A percentile compares a stretch with the other conserved stretches of the same genome.
phyloP scores from a whole-genome alignment of 208 protist genomes.

The Acanthamoeba divionensis region DNA sequence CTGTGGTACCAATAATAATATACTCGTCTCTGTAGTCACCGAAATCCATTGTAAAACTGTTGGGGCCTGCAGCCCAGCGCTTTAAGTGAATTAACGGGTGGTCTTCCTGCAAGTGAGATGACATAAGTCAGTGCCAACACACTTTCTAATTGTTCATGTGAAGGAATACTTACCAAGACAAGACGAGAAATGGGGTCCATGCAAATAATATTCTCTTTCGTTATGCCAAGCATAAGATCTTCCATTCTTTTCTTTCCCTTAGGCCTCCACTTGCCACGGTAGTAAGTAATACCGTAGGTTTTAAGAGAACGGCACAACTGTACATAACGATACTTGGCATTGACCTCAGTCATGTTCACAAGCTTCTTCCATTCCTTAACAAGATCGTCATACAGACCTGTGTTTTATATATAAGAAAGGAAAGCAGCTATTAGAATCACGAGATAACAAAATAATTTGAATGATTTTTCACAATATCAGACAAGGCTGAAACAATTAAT shows the following conservation, averaged over 20 bases:
- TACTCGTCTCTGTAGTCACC: conserved; percentile 78
- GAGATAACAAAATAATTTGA: neutral
- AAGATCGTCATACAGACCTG: conserved; percentile 68
- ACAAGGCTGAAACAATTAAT: neutral
- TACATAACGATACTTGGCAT: conserved; percentile 83
- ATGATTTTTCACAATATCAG: too few relatives aligned
- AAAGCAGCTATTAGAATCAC: neutral
- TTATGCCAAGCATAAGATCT: conserved; percentile 40
- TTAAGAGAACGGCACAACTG: conserved; percentile 81
- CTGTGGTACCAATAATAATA: conserved; percentile 62
- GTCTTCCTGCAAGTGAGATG: conserved; percentile 55
- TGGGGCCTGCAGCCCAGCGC: conserved; percentile 75
- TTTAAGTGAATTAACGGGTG: conserved; percentile 76
- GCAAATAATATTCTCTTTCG: conserved; percentile 50
- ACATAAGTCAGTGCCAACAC: neutral
- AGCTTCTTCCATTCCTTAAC: conserved; percentile 76
- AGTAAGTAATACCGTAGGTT: conserved; percentile 83
- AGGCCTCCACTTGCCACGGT: conserved; percentile 65
- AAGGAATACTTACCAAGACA: neutral
- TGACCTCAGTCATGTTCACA: conserved; percentile 70
- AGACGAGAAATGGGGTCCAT: conserved; percentile 22
- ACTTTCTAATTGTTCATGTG: neutral
- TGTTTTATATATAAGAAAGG: neutral
- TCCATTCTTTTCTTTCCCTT: conserved; percentile 51
- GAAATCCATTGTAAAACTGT: conserved; percentile 82